Percentiles rank a stretch among this genome's conserved stretches.
Evolutionary conservation across 257 asterid species (phyloP).

Genomic region (Cinchona pubescens): DNA sequence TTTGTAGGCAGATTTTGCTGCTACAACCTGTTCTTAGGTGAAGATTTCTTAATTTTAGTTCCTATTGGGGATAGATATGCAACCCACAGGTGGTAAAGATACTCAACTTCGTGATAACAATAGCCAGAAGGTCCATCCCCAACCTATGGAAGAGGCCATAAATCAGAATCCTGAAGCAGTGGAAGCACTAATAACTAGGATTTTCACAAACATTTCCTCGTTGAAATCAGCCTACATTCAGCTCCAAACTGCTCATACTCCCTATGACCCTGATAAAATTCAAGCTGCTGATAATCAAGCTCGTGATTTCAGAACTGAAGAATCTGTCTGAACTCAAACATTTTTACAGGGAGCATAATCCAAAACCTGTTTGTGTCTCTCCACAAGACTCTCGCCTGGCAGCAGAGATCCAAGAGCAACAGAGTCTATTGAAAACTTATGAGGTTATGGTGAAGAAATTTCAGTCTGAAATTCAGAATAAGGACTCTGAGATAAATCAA

Average conservation of each 20-base stretch:
- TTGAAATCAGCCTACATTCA: slow-evolving; percentile 92
- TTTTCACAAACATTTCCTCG: slow-evolving; percentile 81
- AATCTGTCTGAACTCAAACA: slow-evolving; percentile 92
- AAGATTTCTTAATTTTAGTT: slow-evolving; percentile 28
- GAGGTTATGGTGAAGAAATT: slow-evolving; percentile 98
- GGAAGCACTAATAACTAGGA: slow-evolving; percentile 78
- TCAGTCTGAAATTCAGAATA: slow-evolving; percentile 97
- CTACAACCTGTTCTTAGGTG: slow-evolving; percentile 20
- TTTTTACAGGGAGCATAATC: slow-evolving; percentile 90
- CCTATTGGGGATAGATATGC: slow-evolving; percentile 77
- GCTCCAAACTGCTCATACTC: slow-evolving; percentile 94
- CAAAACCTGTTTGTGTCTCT: slow-evolving; percentile 83
- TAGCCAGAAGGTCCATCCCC: slow-evolving; percentile 98
- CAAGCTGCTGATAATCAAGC: slow-evolving; percentile 98
- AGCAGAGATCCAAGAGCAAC: slow-evolving; percentile 98
- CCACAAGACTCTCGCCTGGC: slow-evolving; percentile 97
- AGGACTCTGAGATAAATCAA: slow-evolving; percentile 81
- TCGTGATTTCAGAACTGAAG: slow-evolving; percentile 90
- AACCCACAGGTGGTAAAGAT: slow-evolving; percentile 82
- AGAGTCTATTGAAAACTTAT: slow-evolving; percentile 85
- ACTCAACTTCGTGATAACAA: slow-evolving; percentile 92
- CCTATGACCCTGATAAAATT: slow-evolving; percentile 93
- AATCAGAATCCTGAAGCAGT: slow-evolving; percentile 90
- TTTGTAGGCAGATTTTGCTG: slow-evolving; percentile 8
- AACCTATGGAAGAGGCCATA: slow-evolving; percentile 92